phyloP scores from a whole-genome alignment of 331 rosid genomes.

The Telfairia occidentalis region DNA sequence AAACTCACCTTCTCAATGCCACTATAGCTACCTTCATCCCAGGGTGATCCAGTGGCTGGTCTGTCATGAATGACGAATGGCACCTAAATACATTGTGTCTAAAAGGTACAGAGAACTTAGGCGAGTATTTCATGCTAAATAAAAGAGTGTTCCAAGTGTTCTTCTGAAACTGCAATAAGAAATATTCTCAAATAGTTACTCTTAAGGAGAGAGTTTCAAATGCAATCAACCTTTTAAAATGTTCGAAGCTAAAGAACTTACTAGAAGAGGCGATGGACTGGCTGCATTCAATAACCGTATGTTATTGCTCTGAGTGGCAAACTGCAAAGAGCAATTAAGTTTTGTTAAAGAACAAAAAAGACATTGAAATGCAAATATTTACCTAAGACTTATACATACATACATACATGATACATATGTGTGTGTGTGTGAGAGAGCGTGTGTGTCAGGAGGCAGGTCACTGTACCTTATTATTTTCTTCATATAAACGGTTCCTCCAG shows the following conservation, averaged over 20 bases:
- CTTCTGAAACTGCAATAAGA: conserved; percentile 39
- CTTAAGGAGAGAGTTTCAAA: background rate
- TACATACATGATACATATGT: too few relatives aligned
- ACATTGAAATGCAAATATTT: background rate
- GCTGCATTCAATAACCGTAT: conserved; percentile 25
- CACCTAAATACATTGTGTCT: conserved; percentile 51
- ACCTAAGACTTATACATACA: background rate
- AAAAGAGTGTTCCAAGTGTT: conserved; percentile 27
- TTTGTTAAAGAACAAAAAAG: background rate
- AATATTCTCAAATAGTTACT: conserved; percentile 15
- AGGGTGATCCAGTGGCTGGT: conserved; percentile 34
- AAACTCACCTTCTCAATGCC: conserved; percentile 46
- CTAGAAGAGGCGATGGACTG: conserved; percentile 30
- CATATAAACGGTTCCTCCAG: conserved; percentile 43
- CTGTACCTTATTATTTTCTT: conserved; percentile 38
- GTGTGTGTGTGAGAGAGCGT: too few relatives aligned
- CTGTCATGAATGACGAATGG: conserved; percentile 42
- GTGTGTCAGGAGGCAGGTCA: background rate
- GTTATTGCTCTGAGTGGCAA: conserved; percentile 26
- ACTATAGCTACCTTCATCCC: conserved; percentile 33
- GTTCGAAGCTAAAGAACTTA: conserved; percentile 10
- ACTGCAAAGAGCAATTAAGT: conserved; percentile 36
- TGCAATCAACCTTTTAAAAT: background rate
- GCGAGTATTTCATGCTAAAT: conserved; percentile 27
- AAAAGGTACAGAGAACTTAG: conserved; percentile 31